A percentile compares a stretch with the other conserved stretches of the same genome.
Evolutionary conservation across 768 basidiomycete genomes (phyloP).

Genomic region (Lyophyllum shimeji): DNA sequence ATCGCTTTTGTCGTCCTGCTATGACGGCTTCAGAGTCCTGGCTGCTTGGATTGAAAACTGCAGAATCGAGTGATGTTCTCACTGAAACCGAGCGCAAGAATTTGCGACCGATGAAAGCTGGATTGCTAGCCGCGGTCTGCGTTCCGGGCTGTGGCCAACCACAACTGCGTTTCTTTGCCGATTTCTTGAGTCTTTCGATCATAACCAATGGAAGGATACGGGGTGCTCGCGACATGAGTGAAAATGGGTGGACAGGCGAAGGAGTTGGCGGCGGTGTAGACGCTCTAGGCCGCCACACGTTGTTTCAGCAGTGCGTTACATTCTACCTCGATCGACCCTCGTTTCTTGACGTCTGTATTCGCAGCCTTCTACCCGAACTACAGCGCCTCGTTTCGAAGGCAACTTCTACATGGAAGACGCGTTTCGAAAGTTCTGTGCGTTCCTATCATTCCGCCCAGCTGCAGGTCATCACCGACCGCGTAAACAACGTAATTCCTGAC

Average conservation of each 20-base stretch:
- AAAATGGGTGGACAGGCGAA: constrained; percentile 19
- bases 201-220: constrained; percentile 29
- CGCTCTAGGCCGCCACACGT: constrained; percentile 21
- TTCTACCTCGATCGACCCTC: constrained; percentile 8
- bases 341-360: constrained; percentile 3
- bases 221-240: constrained; percentile 9
- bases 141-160: constrained; percentile 57
- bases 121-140: constrained; percentile 57
- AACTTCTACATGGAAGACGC: constrained; percentile 37
- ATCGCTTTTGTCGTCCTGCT: constrained; percentile 32
- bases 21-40: constrained; percentile 32
- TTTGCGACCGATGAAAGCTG: constrained; percentile 33
- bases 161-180: constrained; percentile 52
- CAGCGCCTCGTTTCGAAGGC: constrained; percentile 32
- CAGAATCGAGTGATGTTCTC: constrained; percentile 17
- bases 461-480: constrained; percentile 24
- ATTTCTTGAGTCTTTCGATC: constrained; percentile 46
- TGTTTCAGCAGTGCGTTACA: constrained; percentile 36
- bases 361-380: constrained; percentile 40
- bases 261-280: constrained; percentile 13
- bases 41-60: constrained; percentile 22
- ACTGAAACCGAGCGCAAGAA: constrained; percentile 25
- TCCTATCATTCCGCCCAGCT: constrained; percentile 36
- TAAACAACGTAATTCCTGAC: constrained; percentile 30
- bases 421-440: constrained; percentile 35